phyloP scores from a whole-genome alignment of 805 yeast genomes.

The Candida silvatica region DNA sequence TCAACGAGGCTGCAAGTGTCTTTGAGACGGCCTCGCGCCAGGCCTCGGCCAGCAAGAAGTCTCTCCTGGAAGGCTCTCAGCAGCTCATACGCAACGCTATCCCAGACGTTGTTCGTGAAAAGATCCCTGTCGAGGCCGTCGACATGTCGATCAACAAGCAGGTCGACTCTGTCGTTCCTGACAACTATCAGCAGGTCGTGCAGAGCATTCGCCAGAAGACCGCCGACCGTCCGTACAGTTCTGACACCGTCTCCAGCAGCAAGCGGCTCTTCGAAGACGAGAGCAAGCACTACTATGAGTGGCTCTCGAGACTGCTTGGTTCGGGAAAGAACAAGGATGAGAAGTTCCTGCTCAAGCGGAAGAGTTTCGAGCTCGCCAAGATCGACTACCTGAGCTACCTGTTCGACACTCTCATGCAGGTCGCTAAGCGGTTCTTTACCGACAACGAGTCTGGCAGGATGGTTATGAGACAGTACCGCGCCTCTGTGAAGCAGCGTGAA shows the following conservation, averaged over 20 bases:
- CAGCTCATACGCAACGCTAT: not conserved
- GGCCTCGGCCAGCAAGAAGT: not conserved
- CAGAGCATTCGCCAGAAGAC: slow-evolving; percentile 9
- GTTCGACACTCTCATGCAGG: slow-evolving; percentile 17
- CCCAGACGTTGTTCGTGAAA: not conserved
- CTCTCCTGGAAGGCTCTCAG: slow-evolving; percentile 2
- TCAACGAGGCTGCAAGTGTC: too few relatives aligned
- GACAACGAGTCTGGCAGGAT: slow-evolving; percentile 7
- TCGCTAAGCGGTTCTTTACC: slow-evolving; percentile 9
- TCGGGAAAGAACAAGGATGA: slow-evolving; percentile 27
- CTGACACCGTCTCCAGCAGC: slow-evolving; percentile 6
- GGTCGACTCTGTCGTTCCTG: slow-evolving; percentile 3
- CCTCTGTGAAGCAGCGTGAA: slow-evolving; percentile 12
- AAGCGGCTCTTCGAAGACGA: slow-evolving; percentile 27
- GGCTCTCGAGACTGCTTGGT: slow-evolving; percentile 25
- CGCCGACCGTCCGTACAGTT: slow-evolving; percentile 5
- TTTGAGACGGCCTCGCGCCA: not conserved
- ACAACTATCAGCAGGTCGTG: slow-evolving; percentile 11
- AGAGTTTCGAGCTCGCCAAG: slow-evolving; percentile 23
- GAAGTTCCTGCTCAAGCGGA: slow-evolving; percentile 21
- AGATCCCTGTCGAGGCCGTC: not conserved
- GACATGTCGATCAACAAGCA: not conserved
- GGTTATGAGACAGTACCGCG: slow-evolving; percentile 7
- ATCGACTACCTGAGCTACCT: slow-evolving; percentile 22
- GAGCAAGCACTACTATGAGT: slow-evolving; percentile 27